Conservation (phyloP, 768 basidiomycete genomes). For the Russula compacta region DNA sequence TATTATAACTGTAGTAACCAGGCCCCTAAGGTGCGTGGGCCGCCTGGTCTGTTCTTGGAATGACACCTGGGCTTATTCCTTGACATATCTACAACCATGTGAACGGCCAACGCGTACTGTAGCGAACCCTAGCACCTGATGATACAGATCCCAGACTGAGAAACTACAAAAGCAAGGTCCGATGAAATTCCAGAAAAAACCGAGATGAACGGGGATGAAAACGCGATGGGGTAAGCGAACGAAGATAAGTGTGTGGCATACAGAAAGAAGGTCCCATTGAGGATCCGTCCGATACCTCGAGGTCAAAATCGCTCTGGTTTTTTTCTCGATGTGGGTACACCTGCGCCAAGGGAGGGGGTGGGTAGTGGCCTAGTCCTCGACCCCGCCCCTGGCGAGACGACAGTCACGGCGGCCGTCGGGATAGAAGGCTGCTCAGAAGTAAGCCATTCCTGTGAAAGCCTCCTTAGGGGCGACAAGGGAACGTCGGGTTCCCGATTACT, state of each 20-base stretch:
- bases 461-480: constrained; percentile 2
- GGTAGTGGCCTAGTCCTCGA: neutral
- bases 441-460: constrained; percentile 3
- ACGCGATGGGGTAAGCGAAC: neutral
- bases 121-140: neutral
- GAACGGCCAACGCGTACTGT: neutral
- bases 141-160: neutral
- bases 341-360: neutral
- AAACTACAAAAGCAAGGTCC: neutral
- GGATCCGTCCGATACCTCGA: neutral
- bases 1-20: too few species aligned
- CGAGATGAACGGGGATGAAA: neutral
- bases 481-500: constrained; percentile 9
- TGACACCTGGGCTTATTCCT: neutral
- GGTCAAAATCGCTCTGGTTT: neutral
- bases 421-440: neutral
- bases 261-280: neutral
- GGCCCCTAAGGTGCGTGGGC: too few species aligned
- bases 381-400: neutral
- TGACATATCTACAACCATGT: neutral
- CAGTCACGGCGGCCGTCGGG: neutral
- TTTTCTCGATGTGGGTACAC: neutral
- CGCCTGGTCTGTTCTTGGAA: neutral
- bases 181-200: neutral
- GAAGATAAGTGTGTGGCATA: neutral